These are phyloP conservation scores for Metschnikowia orientalis DNA, from an alignment of 805 yeast genomes.

Conservation along the genomic window DNA sequence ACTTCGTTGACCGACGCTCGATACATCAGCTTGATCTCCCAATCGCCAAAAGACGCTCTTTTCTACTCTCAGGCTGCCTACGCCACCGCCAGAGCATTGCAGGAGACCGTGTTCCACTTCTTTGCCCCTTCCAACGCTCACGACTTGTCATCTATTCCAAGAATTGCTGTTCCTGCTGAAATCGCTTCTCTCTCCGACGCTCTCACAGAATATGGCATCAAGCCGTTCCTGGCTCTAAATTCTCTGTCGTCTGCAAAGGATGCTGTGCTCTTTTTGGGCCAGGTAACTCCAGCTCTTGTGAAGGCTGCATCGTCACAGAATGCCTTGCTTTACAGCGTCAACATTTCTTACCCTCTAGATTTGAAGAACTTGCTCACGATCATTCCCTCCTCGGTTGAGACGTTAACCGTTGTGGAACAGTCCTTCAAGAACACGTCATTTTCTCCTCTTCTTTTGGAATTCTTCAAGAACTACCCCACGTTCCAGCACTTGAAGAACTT, in stretches of 20 bases:
- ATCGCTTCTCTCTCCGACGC: slow-evolving; percentile 20
- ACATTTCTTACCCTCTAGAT: slow-evolving; percentile 72
- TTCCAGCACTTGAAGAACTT: slow-evolving; percentile 45
- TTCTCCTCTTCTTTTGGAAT: slow-evolving; percentile 72
- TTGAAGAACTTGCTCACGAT: slow-evolving; percentile 44
- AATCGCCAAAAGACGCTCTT: slow-evolving; percentile 47
- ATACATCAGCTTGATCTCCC: slow-evolving; percentile 64
- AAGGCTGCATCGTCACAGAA: slow-evolving; percentile 33
- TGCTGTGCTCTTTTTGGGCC: slow-evolving; percentile 62
- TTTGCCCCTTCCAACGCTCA: slow-evolving; percentile 34
- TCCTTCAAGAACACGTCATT: slow-evolving; percentile 38
- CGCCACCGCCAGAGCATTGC: slow-evolving; percentile 45
- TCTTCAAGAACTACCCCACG: slow-evolving; percentile 55
- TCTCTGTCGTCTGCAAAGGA: slow-evolving; percentile 35
- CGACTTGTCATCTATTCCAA: slow-evolving; percentile 7
- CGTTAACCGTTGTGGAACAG: slow-evolving; percentile 67
- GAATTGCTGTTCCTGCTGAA: slow-evolving; percentile 1
- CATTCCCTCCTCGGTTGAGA: slow-evolving; percentile 52
- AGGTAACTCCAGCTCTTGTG: slow-evolving; percentile 42
- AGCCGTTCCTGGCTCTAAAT: slow-evolving; percentile 30
- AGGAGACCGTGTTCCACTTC: slow-evolving; percentile 69
- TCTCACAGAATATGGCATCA: slow-evolving; percentile 21
- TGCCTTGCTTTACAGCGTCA: slow-evolving; percentile 51
- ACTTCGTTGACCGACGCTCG: slow-evolving; percentile 72
- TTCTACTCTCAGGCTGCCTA: slow-evolving; percentile 56